A percentile compares a stretch with the other conserved stretches of the same genome.
Evolutionary conservation across 1,284 basidiomycete genomes (phyloP).

Genomic region (Irpex lacteus): DNA sequence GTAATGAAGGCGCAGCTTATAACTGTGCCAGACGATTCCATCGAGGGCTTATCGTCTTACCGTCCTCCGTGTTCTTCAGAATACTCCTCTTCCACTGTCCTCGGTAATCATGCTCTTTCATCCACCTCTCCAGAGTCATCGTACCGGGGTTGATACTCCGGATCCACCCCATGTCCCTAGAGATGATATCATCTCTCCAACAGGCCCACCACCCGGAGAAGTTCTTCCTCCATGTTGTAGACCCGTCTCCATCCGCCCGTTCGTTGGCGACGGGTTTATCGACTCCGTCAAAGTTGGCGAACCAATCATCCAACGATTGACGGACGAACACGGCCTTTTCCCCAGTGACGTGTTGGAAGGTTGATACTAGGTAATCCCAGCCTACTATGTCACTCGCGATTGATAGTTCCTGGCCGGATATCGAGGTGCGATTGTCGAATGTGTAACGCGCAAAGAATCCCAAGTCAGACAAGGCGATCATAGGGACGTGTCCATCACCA

Average conservation of each 20-base stretch:
- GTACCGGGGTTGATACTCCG: conserved; percentile 30
- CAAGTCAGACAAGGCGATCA: conserved; percentile 32
- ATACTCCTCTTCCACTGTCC: conserved; percentile 12
- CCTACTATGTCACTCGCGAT: conserved; percentile 27
- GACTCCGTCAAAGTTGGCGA: conserved; percentile 31
- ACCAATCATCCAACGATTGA: conserved; percentile 41
- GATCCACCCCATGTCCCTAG: conserved; percentile 39
- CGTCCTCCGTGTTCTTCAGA: conserved; percentile 20
- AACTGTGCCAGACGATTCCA: neutral
- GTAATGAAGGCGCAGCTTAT: neutral
- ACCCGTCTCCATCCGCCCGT: conserved; percentile 24
- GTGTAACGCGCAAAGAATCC: conserved; percentile 36
- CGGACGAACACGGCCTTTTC: conserved; percentile 36
- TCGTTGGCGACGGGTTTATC: conserved; percentile 35
- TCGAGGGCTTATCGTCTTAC: conserved; percentile 10
- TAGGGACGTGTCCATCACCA: conserved; percentile 28
- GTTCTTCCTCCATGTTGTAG: conserved; percentile 34
- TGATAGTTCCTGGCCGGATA: conserved; percentile 2
- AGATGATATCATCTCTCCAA: conserved; percentile 37
- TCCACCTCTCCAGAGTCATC: conserved; percentile 15
- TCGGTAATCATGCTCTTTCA: conserved; percentile 13
- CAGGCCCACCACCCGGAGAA: conserved; percentile 37
- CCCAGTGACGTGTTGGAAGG: conserved; percentile 44
- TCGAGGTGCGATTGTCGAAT: conserved; percentile 41
- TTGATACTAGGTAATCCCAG: conserved; percentile 40